phyloP scores from a whole-genome alignment of 2,329 filamentous ascomycete species.

The Alternaria incomplexa region DNA sequence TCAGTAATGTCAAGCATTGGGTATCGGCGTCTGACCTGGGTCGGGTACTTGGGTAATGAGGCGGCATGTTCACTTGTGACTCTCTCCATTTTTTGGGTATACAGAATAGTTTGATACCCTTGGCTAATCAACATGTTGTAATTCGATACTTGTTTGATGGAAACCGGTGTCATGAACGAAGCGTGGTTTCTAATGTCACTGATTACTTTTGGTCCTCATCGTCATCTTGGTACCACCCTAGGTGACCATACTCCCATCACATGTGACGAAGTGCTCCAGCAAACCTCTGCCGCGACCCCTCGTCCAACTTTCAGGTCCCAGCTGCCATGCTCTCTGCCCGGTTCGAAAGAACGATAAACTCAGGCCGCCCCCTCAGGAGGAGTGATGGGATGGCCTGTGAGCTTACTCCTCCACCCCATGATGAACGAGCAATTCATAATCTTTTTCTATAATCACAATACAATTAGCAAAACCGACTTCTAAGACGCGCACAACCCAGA shows the following conservation, averaged over 20 bases:
- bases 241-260: not conserved
- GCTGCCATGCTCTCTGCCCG: not conserved
- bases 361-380: not conserved
- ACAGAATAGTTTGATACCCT: not conserved
- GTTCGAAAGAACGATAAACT: not conserved
- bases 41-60: not conserved
- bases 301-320: not conserved
- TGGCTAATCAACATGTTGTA: not conserved
- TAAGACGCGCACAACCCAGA: not conserved
- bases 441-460: not conserved
- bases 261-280: not conserved
- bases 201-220: not conserved
- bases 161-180: not conserved
- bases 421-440: conserved; percentile 22
- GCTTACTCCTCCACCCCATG: conserved; percentile 7
- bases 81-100: not conserved
- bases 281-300: not conserved
- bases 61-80: not conserved
- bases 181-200: not conserved
- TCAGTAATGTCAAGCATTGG: not conserved
- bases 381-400: not conserved
- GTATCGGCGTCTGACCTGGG: not conserved
- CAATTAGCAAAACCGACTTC: not conserved
- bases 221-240: not conserved
- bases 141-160: not conserved